Conservation (phyloP, 140 eudicot species). For the Ambrosia hybrid region DNA sequence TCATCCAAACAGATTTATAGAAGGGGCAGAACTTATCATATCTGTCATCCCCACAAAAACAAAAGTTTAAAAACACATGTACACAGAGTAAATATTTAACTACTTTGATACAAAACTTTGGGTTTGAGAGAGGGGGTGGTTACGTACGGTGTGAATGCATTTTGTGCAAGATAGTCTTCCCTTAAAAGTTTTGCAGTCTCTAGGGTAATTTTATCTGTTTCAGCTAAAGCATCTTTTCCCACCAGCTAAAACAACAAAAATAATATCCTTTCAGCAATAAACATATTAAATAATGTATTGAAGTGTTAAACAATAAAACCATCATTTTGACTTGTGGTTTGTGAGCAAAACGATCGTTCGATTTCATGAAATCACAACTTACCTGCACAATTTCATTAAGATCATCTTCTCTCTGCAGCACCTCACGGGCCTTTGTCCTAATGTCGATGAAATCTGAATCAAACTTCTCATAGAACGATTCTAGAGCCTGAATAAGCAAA, state of each 20-base stretch:
- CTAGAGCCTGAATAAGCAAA: constrained; percentile 64
- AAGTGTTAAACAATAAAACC: neutral
- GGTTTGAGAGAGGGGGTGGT: neutral
- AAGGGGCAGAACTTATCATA: constrained; percentile 95
- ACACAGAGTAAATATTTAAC: neutral
- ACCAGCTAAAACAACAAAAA: constrained; percentile 60
- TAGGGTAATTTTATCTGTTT: constrained; percentile 80
- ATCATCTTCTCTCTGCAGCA: constrained; percentile 97
- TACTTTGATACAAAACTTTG: neutral
- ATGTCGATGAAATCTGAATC: constrained; percentile 94
- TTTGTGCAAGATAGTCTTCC: constrained; percentile 97
- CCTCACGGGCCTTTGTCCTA: constrained; percentile 99
- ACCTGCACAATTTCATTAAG: constrained; percentile 99
- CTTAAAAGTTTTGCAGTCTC: constrained; percentile 96
- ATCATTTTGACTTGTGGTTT: neutral
- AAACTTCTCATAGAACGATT: constrained; percentile 89
- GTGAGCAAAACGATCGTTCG: neutral
- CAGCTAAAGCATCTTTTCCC: constrained; percentile 99
- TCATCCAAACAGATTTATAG: constrained; percentile 99
- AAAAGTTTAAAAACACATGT: constrained; percentile 23
- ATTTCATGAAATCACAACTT: constrained; percentile 35
- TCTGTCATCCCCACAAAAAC: constrained; percentile 49
- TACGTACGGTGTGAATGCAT: constrained; percentile 96
- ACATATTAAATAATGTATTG: constrained; percentile 5
- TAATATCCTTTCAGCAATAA: constrained; percentile 6